Percentiles rank a stretch among this genome's conserved stretches.
phyloP scores from a whole-genome alignment of 306 rosid genomes.

The Trichosanthes truncata region DNA sequence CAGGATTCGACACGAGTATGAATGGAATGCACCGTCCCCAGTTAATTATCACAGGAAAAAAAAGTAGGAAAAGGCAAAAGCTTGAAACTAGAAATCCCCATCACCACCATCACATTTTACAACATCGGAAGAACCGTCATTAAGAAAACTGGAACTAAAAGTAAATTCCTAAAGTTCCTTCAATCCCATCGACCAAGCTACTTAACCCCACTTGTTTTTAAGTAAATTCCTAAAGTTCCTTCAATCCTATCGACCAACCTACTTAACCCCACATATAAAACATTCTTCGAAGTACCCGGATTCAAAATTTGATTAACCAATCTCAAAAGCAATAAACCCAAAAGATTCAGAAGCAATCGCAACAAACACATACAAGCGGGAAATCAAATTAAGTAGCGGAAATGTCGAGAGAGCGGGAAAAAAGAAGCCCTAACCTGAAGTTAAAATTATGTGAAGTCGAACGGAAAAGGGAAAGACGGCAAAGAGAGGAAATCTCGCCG shows the following conservation, averaged over 20 bases:
- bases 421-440: not conserved
- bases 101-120: not conserved
- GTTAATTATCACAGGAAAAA: not conserved
- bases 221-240: not conserved
- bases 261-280: not conserved
- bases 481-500: conserved; percentile 3
- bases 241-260: not conserved
- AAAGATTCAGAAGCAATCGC: not conserved
- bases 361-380: not conserved
- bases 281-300: not conserved
- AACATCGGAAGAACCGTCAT: not conserved
- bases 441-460: not conserved
- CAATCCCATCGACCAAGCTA: not conserved
- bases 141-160: not conserved
- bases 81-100: not conserved
- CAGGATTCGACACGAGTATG: not conserved
- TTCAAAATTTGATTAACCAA: not conserved
- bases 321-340: not conserved
- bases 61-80: not conserved
- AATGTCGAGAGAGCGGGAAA: not conserved
- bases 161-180: not conserved
- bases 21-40: not conserved
- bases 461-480: conserved; percentile 7
- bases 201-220: not conserved
- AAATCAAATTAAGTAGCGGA: not conserved